A percentile compares a stretch with the other conserved stretches of the same genome.
phyloP scores from a whole-genome alignment of 257 asterid genomes.

The Solanum chiquidenum region DNA sequence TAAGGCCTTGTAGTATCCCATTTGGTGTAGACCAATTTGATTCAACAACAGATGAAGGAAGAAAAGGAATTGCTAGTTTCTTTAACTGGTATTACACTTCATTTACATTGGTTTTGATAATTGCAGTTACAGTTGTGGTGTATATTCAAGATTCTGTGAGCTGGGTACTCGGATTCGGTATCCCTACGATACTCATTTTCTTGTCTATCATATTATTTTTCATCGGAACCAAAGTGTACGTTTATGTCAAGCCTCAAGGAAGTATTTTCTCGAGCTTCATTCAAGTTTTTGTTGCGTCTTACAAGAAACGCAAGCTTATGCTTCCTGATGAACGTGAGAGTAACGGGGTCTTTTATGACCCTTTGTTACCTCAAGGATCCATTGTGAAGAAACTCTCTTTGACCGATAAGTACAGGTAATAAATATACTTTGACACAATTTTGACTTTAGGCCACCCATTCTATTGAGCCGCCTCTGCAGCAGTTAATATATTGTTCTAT shows the following conservation, averaged over 20 bases:
- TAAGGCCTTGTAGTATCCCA: constrained; percentile 87
- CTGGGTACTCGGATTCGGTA: constrained; percentile 58
- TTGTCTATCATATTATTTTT: constrained; percentile 39
- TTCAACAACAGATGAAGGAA: constrained; percentile 42
- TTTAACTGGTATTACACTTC: constrained; percentile 89
- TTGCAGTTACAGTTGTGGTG: constrained; percentile 54
- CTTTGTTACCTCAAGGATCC: constrained; percentile 15
- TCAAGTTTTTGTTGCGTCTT: constrained; percentile 40
- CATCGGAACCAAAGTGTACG: constrained; percentile 40
- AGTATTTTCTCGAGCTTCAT: constrained; percentile 53
- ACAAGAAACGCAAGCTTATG: background rate
- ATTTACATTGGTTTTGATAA: constrained; percentile 48
- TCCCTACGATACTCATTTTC: constrained; percentile 56
- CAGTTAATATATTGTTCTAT: background rate
- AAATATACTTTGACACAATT: background rate
- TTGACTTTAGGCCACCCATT: background rate
- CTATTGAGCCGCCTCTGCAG: background rate
- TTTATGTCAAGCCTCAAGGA: constrained; percentile 64
- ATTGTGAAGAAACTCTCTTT: constrained; percentile 28
- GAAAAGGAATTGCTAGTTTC: constrained; percentile 67
- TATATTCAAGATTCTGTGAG: constrained; percentile 69
- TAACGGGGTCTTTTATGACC: constrained; percentile 34
- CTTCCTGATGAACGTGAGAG: constrained; percentile 2
- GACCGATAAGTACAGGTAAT: constrained; percentile 40
- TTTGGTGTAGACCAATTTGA: constrained; percentile 95